Evolutionary conservation across 208 protist species (phyloP), one percentile per base, ranked within the genome.

Genomic region (Leptomonas pyrrhocoris): DNA sequence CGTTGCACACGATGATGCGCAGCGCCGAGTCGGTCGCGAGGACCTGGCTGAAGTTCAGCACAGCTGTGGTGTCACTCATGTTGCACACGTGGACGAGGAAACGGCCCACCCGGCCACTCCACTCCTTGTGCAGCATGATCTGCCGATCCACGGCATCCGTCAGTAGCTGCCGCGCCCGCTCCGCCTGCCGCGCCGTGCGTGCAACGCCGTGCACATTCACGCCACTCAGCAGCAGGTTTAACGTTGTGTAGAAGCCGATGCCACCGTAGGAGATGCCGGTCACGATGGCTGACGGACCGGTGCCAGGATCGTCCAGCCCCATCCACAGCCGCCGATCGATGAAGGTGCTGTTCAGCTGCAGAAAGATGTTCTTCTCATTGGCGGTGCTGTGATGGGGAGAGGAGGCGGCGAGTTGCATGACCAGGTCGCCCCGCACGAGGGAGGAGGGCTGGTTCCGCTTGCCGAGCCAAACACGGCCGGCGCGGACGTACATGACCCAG

Each of bases 171-270:
- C 79, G 73, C 0, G 77, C 69, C 49, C 73, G 59, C 50, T 70
- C 59, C 11, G 77, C 55, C 42, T 76, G 69, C 30, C 67, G 72
- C 7, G 65, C 55, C 19, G 48, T 71, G 46, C 84, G 79, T 7
- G 68, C 72, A 31, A 93, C 80, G 23, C 82, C 88, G 67, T 88
- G 85, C 19, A 93, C 88, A 46, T 88, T 93, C 46, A 89, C 80
- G 11, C 88, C 88, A 56, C 77, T 85, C 7, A 93, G 73, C 42
- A 93, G 66, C 27, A 93, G 73, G 48, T 87, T 74, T 0, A 93
- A 73, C 13, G 84, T 60, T 2, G 82, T 89, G 69, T 90, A 93
- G 63, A 93, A 93, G 59, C 88, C 88, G 49, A 90, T 87, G 40
- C 82, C 74, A 50, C 84, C 88, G 63, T 79, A 83, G 21, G 82